A percentile compares a stretch with the other conserved stretches of the same genome.
phyloP scores from a whole-genome alignment of 2,329 filamentous ascomycete genomes.

The Byssochlamys sp. region DNA sequence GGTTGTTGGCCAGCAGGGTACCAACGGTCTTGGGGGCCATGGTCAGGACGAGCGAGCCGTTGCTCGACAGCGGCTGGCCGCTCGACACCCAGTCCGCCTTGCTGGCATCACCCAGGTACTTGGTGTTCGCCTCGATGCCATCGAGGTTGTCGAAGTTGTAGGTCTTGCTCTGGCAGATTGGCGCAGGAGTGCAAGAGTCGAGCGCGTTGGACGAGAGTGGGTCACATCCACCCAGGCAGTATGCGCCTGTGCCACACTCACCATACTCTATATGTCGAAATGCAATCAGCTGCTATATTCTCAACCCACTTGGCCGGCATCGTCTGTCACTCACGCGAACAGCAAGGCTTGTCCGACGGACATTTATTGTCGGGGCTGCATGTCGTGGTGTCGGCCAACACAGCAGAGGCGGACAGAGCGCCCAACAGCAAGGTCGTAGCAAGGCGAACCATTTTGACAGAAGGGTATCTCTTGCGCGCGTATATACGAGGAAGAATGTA shows the following conservation, averaged over 20 bases:
- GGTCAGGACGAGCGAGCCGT: slow-evolving; percentile 68
- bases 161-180: slow-evolving; percentile 65
- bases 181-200: slow-evolving; percentile 74
- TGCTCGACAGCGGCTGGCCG: slow-evolving; percentile 55
- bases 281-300: not conserved
- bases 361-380: slow-evolving; percentile 50
- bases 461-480: slow-evolving; percentile 1
- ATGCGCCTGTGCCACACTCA: slow-evolving; percentile 84
- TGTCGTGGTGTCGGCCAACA: slow-evolving; percentile 17
- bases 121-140: slow-evolving; percentile 58
- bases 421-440: slow-evolving; percentile 23
- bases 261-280: slow-evolving; percentile 60
- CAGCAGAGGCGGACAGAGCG: slow-evolving; percentile 23
- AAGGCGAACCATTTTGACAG: slow-evolving; percentile 27
- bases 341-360: slow-evolving; percentile 64
- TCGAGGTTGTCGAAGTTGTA: slow-evolving; percentile 67
- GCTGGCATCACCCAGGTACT: slow-evolving; percentile 76
- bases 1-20: slow-evolving; percentile 72
- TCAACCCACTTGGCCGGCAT: not conserved
- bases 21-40: slow-evolving; percentile 80
- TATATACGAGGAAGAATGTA: not conserved
- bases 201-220: slow-evolving; percentile 72
- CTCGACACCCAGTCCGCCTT: slow-evolving; percentile 81
- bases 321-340: slow-evolving; percentile 56
- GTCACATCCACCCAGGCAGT: slow-evolving; percentile 92